phyloP scores from a whole-genome alignment of 2,329 filamentous ascomycete species.

The Biscogniauxia marginata region DNA sequence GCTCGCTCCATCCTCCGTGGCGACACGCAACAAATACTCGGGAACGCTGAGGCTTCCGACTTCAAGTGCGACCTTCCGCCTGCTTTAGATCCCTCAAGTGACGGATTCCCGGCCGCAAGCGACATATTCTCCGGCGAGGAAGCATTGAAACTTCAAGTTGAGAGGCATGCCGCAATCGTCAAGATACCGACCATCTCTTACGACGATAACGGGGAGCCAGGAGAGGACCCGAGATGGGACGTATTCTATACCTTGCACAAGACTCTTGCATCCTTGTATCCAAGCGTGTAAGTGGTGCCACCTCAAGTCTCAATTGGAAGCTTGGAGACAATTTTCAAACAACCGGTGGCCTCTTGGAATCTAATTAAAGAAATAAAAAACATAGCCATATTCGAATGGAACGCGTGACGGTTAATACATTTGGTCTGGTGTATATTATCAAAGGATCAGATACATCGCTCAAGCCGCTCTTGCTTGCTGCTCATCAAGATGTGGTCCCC shows the following conservation, averaged over 20 bases:
- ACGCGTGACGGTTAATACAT: conserved; percentile 58
- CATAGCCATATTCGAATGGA: conserved; percentile 40
- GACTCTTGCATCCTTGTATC: conserved; percentile 49
- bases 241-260: conserved; percentile 51
- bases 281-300: conserved; percentile 40
- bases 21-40: conserved; percentile 15
- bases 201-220: conserved; percentile 54
- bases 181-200: conserved; percentile 54
- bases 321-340: background rate
- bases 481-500: conserved; percentile 57
- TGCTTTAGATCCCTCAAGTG: conserved; percentile 26
- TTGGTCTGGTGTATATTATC: conserved; percentile 61
- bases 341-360: background rate
- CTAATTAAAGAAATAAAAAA: background rate
- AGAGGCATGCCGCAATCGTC: conserved; percentile 44
- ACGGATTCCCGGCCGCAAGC: conserved; percentile 30
- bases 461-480: conserved; percentile 54
- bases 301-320: background rate
- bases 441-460: conserved; percentile 50
- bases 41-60: conserved; percentile 4
- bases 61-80: conserved; percentile 33
- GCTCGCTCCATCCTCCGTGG: conserved; percentile 14
- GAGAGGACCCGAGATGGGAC: conserved; percentile 54
- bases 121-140: conserved; percentile 28
- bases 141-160: conserved; percentile 35